These are phyloP conservation scores for Monosporascus cannonballus DNA, from an alignment of 2,329 filamentous ascomycete species.

Conservation along the genomic window DNA sequence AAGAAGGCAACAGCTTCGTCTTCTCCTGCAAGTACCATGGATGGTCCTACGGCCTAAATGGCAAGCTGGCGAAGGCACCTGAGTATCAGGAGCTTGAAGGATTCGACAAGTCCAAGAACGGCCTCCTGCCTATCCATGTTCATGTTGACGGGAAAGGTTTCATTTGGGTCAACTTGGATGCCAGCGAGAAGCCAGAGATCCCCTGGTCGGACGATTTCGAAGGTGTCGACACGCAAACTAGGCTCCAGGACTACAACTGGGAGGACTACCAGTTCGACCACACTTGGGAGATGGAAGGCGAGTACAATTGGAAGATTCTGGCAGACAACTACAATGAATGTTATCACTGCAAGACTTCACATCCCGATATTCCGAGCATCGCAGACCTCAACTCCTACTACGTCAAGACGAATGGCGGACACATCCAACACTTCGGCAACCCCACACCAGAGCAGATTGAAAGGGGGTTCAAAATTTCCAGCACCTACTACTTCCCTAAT, in stretches of 20 bases:
- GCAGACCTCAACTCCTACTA: conserved; percentile 50
- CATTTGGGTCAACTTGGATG: conserved; percentile 53
- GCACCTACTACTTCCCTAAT: conserved; percentile 46
- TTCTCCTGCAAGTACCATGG: conserved; percentile 57
- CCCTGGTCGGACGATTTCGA: conserved; percentile 47
- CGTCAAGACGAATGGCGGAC: conserved; percentile 40
- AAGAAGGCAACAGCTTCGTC: conserved; percentile 44
- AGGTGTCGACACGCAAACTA: conserved; percentile 38
- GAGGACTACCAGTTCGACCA: conserved; percentile 52
- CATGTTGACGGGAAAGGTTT: conserved; percentile 49
- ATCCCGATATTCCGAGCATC: conserved; percentile 51
- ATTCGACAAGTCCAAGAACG: conserved; percentile 51
- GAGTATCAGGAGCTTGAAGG: conserved; percentile 49
- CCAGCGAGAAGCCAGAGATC: conserved; percentile 35
- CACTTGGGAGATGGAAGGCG: conserved; percentile 48
- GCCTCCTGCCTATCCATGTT: conserved; percentile 48
- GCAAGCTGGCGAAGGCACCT: conserved; percentile 54
- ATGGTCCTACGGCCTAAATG: conserved; percentile 54
- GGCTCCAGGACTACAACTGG: conserved; percentile 41
- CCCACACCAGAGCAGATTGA: conserved; percentile 41
- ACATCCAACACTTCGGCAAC: conserved; percentile 45
- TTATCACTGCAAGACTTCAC: conserved; percentile 56
- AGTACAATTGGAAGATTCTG: conserved; percentile 56
- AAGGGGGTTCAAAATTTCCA: conserved; percentile 37
- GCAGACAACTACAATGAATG: conserved; percentile 63